These are phyloP conservation scores for Antitrichia curtipendula DNA, from an alignment of 225 moss, liverwort and hornwort species.

Conservation along the genomic window DNA sequence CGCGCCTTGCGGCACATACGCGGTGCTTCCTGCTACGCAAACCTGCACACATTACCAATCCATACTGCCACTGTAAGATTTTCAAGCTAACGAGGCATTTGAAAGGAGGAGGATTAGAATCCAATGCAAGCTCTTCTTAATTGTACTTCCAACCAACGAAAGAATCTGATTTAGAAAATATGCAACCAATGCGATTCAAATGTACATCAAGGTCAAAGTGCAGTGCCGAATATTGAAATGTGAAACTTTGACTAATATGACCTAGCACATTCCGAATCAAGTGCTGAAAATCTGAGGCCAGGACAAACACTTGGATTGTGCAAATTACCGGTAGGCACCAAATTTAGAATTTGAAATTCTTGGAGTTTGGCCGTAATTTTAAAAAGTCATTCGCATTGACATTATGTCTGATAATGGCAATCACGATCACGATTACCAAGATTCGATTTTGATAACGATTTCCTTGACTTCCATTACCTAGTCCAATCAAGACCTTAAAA, in stretches of 20 bases:
- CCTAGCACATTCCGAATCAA: neutral
- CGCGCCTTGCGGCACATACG: constrained; percentile 70
- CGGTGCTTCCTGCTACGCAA: constrained; percentile 48
- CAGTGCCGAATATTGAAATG: neutral
- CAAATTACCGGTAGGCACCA: neutral
- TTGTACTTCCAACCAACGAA: too few species aligned
- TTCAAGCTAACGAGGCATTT: neutral
- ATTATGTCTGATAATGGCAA: neutral
- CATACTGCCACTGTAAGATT: neutral
- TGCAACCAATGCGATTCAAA: neutral
- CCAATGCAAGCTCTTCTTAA: neutral
- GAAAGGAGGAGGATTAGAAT: neutral
- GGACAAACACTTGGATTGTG: neutral
- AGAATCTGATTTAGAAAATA: neutral
- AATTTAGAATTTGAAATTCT: neutral
- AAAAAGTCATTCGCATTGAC: neutral
- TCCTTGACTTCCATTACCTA: neutral
- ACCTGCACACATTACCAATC: constrained; percentile 27
- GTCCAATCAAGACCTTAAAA: neutral
- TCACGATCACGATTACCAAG: neutral
- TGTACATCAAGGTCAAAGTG: neutral
- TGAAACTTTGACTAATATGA: neutral
- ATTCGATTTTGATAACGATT: neutral
- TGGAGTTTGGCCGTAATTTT: neutral
- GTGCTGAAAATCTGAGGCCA: neutral